Percentiles rank a stretch among this genome's conserved stretches.
phyloP scores from a whole-genome alignment of 495 filamentous ascomycete genomes.

The Podospora pseudoanserina region DNA sequence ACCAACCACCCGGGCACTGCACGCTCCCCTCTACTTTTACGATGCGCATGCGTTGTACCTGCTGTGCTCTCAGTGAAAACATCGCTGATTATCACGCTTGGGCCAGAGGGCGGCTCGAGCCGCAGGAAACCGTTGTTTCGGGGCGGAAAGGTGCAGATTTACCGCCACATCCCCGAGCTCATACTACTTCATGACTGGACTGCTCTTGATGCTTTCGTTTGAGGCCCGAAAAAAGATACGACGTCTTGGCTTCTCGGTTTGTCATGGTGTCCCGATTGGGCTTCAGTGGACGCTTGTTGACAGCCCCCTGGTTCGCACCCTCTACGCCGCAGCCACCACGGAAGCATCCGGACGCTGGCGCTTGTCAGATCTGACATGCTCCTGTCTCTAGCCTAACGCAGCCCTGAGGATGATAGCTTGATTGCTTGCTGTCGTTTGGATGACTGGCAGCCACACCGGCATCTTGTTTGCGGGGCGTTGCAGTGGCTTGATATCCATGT shows the following conservation, averaged over 20 bases:
- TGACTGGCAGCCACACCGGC: slow-evolving; percentile 1
- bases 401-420: not conserved
- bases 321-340: not conserved
- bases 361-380: slow-evolving; percentile 26
- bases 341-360: slow-evolving; percentile 11
- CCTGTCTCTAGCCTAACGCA: not conserved
- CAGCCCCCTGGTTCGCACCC: not conserved
- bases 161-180: slow-evolving; percentile 23
- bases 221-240: not conserved
- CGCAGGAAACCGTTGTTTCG: slow-evolving; percentile 31
- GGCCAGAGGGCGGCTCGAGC: slow-evolving; percentile 25
- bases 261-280: slow-evolving; percentile 19
- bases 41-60: not conserved
- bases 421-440: slow-evolving; percentile 7
- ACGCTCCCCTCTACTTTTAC: not conserved
- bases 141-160: slow-evolving; percentile 30
- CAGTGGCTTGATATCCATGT: slow-evolving; percentile 3
- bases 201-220: slow-evolving; percentile 6
- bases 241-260: not conserved
- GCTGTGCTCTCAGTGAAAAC: slow-evolving; percentile 17
- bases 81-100: slow-evolving; percentile 16
- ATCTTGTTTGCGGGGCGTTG: slow-evolving; percentile 12
- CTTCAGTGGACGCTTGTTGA: not conserved
- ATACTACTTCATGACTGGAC: slow-evolving; percentile 4
- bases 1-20: not conserved